These are phyloP conservation scores for Lactarius sp. DNA, from an alignment of 768 basidiomycete species.

Conservation along the genomic window DNA sequence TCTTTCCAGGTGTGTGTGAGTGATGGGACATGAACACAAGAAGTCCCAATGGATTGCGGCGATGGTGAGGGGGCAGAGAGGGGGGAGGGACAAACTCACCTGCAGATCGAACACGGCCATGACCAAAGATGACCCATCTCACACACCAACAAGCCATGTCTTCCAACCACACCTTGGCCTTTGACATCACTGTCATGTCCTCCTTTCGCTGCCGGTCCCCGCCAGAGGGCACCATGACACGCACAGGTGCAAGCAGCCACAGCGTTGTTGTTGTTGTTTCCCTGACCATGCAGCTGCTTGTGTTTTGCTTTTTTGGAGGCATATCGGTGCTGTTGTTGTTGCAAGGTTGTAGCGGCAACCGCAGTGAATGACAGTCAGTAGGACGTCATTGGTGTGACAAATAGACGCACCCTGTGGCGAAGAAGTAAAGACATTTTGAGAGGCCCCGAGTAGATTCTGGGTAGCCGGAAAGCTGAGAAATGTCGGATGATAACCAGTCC, in stretches of 20 bases:
- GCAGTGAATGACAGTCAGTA: neutral
- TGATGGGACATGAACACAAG: no score
- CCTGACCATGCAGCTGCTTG: no score
- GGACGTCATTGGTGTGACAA: neutral
- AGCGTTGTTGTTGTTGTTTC: constrained; percentile 37
- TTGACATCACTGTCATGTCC: neutral
- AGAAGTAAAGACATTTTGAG: constrained; percentile 10
- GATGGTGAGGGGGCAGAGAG: no score
- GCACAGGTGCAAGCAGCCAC: constrained; percentile 60
- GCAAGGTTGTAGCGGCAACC: neutral
- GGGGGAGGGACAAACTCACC: constrained; percentile 40
- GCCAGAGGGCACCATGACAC: constrained; percentile 43
- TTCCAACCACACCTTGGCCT: constrained; percentile 39
- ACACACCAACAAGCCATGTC: constrained; percentile 72
- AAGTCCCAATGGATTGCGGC: no score
- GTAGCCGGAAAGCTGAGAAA: neutral
- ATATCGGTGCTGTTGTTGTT: constrained; percentile 5
- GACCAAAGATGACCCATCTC: constrained; percentile 68
- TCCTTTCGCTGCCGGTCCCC: constrained; percentile 27
- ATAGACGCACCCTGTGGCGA: neutral
- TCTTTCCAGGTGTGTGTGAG: no score
- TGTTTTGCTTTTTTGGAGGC: constrained; percentile 22
- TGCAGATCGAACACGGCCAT: constrained; percentile 76
- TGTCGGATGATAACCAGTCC: no score
- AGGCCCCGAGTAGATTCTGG: neutral